phyloP scores from a whole-genome alignment of 177 flowering plant genomes.

The Vitis hybrid region DNA sequence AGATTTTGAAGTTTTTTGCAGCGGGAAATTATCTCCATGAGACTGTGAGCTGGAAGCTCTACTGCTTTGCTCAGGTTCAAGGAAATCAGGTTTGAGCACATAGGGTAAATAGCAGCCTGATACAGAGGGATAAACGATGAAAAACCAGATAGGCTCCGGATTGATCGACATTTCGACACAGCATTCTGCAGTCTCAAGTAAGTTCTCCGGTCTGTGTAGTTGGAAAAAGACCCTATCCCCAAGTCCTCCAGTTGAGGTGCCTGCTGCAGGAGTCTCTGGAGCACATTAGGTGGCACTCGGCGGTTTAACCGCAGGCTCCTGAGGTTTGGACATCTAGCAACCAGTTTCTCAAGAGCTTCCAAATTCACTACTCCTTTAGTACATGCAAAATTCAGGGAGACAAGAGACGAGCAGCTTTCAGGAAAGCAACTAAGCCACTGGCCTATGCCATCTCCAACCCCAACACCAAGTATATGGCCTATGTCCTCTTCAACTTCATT shows the following conservation, averaged over 20 bases:
- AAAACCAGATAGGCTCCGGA: constrained; percentile 13
- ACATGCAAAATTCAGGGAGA: constrained; percentile 12
- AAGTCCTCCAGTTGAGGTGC: constrained; percentile 16
- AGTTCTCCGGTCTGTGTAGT: not conserved
- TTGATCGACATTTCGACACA: constrained; percentile 1
- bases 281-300: constrained; percentile 7
- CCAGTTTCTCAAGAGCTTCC: constrained; percentile 12
- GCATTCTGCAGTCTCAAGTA: not conserved
- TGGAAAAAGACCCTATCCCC: constrained; percentile 9
- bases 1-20: constrained; percentile 11
- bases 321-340: constrained; percentile 15
- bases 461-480: no score
- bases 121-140: not conserved
- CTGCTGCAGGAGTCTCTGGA: constrained; percentile 4
- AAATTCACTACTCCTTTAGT: constrained; percentile 5
- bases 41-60: not conserved
- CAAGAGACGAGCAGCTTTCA: constrained; percentile 14
- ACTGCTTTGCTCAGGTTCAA: constrained; percentile 13
- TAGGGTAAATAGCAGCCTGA: constrained; percentile 9
- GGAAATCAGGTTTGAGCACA: constrained; percentile 6
- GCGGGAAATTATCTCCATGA: not conserved
- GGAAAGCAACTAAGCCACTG: constrained; percentile 15
- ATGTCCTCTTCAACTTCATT: constrained; percentile 6
- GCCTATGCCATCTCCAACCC: not conserved
- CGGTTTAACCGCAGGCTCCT: constrained; percentile 10